A percentile compares a stretch with the other conserved stretches of the same genome.
These are phyloP conservation scores for Mycothermus thermophilus DNA, from an alignment of 495 filamentous ascomycete species.

Conservation along the genomic window DNA sequence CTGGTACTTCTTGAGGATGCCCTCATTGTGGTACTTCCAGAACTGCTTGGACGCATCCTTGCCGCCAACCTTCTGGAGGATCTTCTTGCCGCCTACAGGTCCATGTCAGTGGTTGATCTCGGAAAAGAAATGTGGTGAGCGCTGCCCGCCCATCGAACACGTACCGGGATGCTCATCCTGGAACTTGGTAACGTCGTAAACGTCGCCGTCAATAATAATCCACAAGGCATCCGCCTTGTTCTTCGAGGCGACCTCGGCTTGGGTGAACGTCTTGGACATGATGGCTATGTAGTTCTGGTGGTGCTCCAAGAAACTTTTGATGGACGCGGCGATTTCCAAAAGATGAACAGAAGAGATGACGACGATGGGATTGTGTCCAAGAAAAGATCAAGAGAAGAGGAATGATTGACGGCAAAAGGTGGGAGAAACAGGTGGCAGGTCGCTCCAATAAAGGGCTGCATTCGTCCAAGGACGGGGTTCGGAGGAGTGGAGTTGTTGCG, in stretches of 20 bases:
- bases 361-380: not conserved
- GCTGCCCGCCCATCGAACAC: not conserved
- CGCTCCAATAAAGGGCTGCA: conserved; percentile 9
- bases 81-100: conserved; percentile 80
- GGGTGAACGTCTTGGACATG: conserved; percentile 82
- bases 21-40: conserved; percentile 97
- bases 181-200: conserved; percentile 91
- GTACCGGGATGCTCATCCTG: conserved; percentile 83
- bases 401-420: not conserved
- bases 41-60: conserved; percentile 98
- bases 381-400: not conserved
- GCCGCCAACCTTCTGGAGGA: conserved; percentile 81
- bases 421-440: not conserved
- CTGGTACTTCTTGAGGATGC: conserved; percentile 93
- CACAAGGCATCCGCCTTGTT: conserved; percentile 75
- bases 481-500: not conserved
- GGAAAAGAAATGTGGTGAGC: not conserved
- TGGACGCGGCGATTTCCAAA: too few species aligned
- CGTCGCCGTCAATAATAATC: conserved; percentile 88
- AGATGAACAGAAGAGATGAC: not conserved
- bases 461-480: conserved; percentile 1
- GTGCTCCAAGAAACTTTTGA: too few species aligned
- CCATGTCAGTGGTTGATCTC: conserved; percentile 5
- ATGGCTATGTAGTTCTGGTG: too few species aligned
- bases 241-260: conserved; percentile 77